Conservation (phyloP, 306 rosid species). For the Prunus armeniaca region DNA sequence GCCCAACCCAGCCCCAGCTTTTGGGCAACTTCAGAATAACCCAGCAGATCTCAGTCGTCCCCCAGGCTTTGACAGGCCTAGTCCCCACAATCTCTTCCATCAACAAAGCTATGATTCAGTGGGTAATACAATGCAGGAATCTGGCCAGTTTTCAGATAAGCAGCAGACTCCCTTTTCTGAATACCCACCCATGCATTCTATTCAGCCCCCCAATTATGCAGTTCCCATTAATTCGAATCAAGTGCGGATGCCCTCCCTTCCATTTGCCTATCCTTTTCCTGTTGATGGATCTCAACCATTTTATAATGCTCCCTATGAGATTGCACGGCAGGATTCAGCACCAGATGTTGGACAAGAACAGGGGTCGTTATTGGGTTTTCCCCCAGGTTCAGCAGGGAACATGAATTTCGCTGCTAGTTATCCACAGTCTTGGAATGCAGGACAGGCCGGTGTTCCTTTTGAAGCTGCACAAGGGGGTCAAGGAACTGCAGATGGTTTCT, state of each 20-base stretch:
- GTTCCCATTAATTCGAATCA: slow-evolving; percentile 63
- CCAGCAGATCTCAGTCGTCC: slow-evolving; percentile 56
- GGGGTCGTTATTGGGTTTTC: slow-evolving; percentile 67
- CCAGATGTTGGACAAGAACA: slow-evolving; percentile 66
- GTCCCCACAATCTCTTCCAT: slow-evolving; percentile 43
- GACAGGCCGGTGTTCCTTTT: slow-evolving; percentile 51
- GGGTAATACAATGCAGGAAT: slow-evolving; percentile 49
- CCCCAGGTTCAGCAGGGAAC: slow-evolving; percentile 54
- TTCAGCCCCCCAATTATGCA: slow-evolving; percentile 52
- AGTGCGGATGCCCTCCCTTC: slow-evolving; percentile 64
- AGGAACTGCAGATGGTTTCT: slow-evolving; percentile 34
- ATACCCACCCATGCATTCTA: slow-evolving; percentile 67
- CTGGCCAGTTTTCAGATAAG: slow-evolving; percentile 60
- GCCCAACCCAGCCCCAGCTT: slow-evolving; percentile 56
- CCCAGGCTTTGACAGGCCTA: slow-evolving; percentile 79
- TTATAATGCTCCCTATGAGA: slow-evolving; percentile 68
- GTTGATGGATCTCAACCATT: slow-evolving; percentile 73
- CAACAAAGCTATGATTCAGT: slow-evolving; percentile 44
- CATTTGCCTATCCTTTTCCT: slow-evolving; percentile 65
- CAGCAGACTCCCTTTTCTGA: slow-evolving; percentile 62
- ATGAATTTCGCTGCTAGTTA: slow-evolving; percentile 53
- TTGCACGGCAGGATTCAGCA: slow-evolving; percentile 66
- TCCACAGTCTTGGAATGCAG: slow-evolving; percentile 79
- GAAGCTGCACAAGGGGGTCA: slow-evolving; percentile 43
- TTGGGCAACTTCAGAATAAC: slow-evolving; percentile 60